A percentile compares a stretch with the other conserved stretches of the same genome.
Conservation (phyloP, 495 filamentous ascomycete species). For the Penicillium angulare region DNA sequence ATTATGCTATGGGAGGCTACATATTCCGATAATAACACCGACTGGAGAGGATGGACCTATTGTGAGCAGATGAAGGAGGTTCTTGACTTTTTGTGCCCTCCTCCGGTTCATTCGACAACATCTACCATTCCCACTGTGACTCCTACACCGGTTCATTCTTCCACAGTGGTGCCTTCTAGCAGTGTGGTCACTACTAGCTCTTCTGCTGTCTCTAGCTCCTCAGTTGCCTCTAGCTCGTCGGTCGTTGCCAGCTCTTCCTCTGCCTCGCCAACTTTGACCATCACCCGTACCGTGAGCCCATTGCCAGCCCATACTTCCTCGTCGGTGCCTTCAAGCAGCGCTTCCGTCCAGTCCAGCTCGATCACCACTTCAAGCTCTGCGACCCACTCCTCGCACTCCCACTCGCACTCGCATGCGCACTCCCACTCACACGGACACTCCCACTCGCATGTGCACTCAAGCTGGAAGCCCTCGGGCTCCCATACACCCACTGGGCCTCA, state of each 20-base stretch:
- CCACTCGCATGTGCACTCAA: background rate
- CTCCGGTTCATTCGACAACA: conserved; percentile 17
- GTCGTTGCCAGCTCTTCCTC: conserved; percentile 11
- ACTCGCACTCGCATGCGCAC: background rate
- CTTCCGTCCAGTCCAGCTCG: too few species aligned
- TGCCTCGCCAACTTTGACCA: conserved; percentile 8
- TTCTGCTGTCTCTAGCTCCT: conserved; percentile 13
- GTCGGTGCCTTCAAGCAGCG: background rate
- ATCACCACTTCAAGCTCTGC: conserved; percentile 9
- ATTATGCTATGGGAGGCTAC: conserved; percentile 75
- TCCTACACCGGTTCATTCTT: conserved; percentile 16
- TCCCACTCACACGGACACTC: background rate
- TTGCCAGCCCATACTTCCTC: background rate
- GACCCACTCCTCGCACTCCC: background rate
- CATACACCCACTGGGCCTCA: background rate
- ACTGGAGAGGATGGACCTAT: conserved; percentile 40
- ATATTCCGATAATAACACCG: conserved; percentile 46
- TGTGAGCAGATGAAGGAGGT: conserved; percentile 40
- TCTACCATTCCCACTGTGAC: conserved; percentile 16
- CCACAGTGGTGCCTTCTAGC: conserved; percentile 16
- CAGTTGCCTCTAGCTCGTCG: conserved; percentile 13
- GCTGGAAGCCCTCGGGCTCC: background rate
- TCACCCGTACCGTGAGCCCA: conserved; percentile 8
- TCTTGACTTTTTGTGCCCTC: conserved; percentile 32
- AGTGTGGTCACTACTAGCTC: conserved; percentile 12